Percentiles rank a stretch among this genome's conserved stretches.
phyloP scores from a whole-genome alignment of 768 basidiomycete genomes.

The Rhodotorula diobovata region DNA sequence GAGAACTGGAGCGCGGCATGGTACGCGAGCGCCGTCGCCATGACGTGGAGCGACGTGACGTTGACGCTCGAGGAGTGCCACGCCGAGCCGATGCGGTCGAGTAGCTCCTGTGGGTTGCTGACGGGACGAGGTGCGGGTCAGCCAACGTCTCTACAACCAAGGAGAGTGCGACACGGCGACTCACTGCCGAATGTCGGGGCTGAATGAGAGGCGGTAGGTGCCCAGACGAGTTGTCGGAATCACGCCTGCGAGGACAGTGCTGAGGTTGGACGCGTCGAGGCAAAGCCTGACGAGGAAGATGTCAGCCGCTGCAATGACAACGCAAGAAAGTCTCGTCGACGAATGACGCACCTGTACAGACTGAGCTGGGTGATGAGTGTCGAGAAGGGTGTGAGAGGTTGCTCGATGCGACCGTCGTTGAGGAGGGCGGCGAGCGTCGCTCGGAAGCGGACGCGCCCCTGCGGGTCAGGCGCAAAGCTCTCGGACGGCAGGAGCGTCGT shows the following conservation, averaged over 20 bases:
- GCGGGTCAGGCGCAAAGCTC: background rate
- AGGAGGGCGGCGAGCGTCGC: background rate
- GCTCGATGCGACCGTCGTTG: background rate
- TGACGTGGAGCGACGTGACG: background rate
- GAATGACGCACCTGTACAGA: background rate
- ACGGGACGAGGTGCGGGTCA: background rate
- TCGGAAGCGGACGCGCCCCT: background rate
- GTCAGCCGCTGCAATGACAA: too few relatives aligned
- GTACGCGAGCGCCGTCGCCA: background rate
- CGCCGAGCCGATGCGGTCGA: background rate
- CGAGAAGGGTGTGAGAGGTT: background rate
- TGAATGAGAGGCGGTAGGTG: background rate
- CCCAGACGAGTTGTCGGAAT: background rate
- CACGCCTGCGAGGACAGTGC: background rate
- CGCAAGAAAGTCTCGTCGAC: too few relatives aligned
- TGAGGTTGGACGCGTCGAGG: background rate
- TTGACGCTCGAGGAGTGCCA: background rate
- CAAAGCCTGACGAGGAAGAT: background rate
- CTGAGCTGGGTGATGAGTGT: background rate
- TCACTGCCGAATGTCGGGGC: background rate
- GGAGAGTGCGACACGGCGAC: background rate
- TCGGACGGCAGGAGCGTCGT: background rate
- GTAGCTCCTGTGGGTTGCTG: slow-evolving; percentile 4
- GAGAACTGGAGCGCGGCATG: background rate
- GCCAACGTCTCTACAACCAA: too few relatives aligned